Evolutionary conservation across 345 rosid species (phyloP), one percentile per base, ranked within the genome.

Genomic region (Pistacia integerrima): DNA sequence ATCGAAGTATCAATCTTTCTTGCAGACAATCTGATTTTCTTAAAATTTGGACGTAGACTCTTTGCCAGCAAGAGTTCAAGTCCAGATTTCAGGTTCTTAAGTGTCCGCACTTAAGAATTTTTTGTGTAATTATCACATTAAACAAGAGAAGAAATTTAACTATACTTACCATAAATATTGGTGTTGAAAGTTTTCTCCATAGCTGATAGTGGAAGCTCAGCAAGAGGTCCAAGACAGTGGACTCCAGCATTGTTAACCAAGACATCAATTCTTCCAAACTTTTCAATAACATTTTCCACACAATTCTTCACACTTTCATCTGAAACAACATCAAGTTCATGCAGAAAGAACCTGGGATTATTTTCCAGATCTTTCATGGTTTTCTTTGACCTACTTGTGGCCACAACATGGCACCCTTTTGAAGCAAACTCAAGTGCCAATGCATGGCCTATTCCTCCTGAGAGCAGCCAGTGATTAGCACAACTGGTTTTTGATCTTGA

Each of bases 181-280:
- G 98, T 90, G 48, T 88, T 74, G 82, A 89, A 92, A 7, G 98
- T 85, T 25, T 78, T 67, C 67, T 89, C 87, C 85, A 91, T 25
- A 60, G 91, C 82, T 48, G 93, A 78, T 8, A 91, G 46, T 0
- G 98, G 94, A 22, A 91, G 46, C 86, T 94, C 97, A 1, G 97
- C 93, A 5, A 92, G 83, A 74, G 97, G 98, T 35, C 92, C 98
- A 17, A 94, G 87, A 57, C 98, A 94, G 35, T 82, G 97, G 63
- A 93, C 81, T 0, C 97, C 98, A 30, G 98, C 97, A 64, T 93
- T 93, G 70, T 93, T 94, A 52, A 93, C 95, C 75, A 94, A 84
- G 17, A 94, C 80, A 76, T 93, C 98, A 74, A 94, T 78, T 58
- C 78, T 82, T 0, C 97, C 95, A 25, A 82, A 91, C 81, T 80